Evolutionary conservation across 2,329 filamentous ascomycete genomes (phyloP), one percentile per base, ranked within the genome.

Genomic region (Stachybotrys echinatus): DNA sequence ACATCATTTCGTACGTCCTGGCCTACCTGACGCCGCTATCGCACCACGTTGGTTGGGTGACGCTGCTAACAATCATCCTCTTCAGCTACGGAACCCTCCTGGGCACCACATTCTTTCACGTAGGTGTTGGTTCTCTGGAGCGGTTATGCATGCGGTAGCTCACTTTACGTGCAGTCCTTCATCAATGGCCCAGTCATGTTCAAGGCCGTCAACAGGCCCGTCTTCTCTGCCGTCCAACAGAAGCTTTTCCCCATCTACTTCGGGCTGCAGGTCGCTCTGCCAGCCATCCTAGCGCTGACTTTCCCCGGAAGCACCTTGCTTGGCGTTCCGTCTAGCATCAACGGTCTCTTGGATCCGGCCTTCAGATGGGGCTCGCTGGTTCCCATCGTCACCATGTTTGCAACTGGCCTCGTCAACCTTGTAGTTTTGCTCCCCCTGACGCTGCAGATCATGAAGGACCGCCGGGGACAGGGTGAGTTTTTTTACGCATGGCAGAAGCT

Each of bases 171-270:
- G 19, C 55, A 88, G 84, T 87, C 88, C 49, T 96, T 96, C 69
- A 68, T 85, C 62, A 81, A 81, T 61, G 79, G 90, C 51, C 82
- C 90, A 48, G 75, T 92, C 49, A 84, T 89, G 61, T 95, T 87
- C 76, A 84, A 79, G 63, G 79, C 81, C 12, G 83, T 96, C 37
- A 83, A 89, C 22, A 83, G 89, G 22, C 82, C 89, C 0, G 83
- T 89, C 64, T 97, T 99, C 74, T 83, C 86, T 22, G 77, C 83
- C 18, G 80, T 96, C 27, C 92, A 96, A 70, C 79, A 83, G 56
- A 82, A 82, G 55, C 81, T 92, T 48, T 96, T 96, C 73, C 90
- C 90, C 31, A 78, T 89, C 60, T 99, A 95, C 76, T 97, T 97
- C 67, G 76, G 81, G 43, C 74, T 97, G 50, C 92, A 97, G 72